These are phyloP conservation scores for Hebeloma cylindrosporum DNA, from an alignment of 768 basidiomycete species.

Conservation along the genomic window DNA sequence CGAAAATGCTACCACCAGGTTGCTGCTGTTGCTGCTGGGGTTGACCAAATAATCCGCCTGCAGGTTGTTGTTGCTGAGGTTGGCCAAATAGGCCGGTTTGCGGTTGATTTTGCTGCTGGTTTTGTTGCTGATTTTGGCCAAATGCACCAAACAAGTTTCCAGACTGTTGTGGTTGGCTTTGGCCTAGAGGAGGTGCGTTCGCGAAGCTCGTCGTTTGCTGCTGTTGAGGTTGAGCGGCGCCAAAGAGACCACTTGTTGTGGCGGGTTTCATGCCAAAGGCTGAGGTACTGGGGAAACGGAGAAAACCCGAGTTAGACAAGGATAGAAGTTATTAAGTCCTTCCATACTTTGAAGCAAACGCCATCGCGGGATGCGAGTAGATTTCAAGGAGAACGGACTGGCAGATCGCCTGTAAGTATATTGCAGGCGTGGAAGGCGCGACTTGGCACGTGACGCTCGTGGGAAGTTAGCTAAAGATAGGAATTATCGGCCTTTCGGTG, in stretches of 20 bases:
- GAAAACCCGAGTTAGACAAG: background rate
- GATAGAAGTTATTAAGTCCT: background rate
- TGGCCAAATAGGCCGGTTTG: slow-evolving; percentile 19
- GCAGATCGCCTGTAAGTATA: no score
- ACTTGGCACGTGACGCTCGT: no score
- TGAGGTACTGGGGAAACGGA: slow-evolving; percentile 25
- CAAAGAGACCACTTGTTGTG: slow-evolving; percentile 37
- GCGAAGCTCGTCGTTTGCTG: slow-evolving; percentile 16
- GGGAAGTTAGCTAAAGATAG: no score
- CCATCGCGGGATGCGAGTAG: no score
- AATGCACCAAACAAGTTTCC: no score
- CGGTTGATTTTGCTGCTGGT: slow-evolving; percentile 27
- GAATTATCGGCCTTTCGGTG: no score
- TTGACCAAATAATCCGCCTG: slow-evolving; percentile 34
- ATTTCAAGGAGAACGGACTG: no score
- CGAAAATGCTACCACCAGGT: no score
- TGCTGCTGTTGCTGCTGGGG: slow-evolving; percentile 31
- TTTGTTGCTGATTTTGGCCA: slow-evolving; percentile 27
- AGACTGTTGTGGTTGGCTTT: slow-evolving; percentile 16
- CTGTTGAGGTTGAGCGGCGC: slow-evolving; percentile 29
- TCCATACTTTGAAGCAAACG: slow-evolving; percentile 22
- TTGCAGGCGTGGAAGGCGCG: no score
- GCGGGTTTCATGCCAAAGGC: slow-evolving; percentile 43
- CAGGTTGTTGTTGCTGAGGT: slow-evolving; percentile 27
- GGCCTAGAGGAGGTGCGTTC: slow-evolving; percentile 15